Evolutionary conservation across 495 filamentous ascomycete species (phyloP).

Genomic region (Daldinia grandis): DNA sequence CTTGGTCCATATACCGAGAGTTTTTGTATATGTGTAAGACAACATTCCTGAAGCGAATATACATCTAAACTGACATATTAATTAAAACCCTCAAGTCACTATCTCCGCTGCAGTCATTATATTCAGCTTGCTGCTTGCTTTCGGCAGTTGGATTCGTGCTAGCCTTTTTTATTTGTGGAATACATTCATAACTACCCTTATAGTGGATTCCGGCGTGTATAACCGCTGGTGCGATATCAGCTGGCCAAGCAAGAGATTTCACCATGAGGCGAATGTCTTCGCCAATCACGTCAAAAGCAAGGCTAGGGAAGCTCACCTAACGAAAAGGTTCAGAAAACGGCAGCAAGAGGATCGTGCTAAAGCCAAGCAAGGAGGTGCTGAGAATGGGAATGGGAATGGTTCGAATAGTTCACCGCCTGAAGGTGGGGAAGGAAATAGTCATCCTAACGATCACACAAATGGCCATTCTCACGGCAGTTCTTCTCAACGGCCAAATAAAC

Average conservation of each 20-base stretch:
- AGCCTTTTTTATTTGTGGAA: constrained; percentile 30
- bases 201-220: constrained; percentile 37
- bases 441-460: not conserved
- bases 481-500: not conserved
- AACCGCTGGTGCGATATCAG: constrained; percentile 2
- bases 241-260: constrained; percentile 12
- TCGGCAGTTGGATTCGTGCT: constrained; percentile 37
- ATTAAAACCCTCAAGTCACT: constrained; percentile 31
- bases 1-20: constrained; percentile 37
- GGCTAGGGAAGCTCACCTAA: not conserved
- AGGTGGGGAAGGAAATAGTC: not conserved
- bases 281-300: constrained; percentile 3
- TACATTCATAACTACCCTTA: not conserved
- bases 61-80: constrained; percentile 7
- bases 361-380: not conserved
- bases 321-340: not conserved
- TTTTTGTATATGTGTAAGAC: constrained; percentile 50
- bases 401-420: not conserved
- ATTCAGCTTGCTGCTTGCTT: constrained; percentile 47
- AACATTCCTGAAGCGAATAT: not conserved
- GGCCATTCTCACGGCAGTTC: not conserved
- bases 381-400: not conserved
- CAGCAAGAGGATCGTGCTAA: not conserved
- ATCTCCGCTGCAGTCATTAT: constrained; percentile 49
- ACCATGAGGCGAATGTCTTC: not conserved